Evolutionary conservation across 495 filamentous ascomycete species (phyloP).

Genomic region (Hypoxylon intermedium): DNA sequence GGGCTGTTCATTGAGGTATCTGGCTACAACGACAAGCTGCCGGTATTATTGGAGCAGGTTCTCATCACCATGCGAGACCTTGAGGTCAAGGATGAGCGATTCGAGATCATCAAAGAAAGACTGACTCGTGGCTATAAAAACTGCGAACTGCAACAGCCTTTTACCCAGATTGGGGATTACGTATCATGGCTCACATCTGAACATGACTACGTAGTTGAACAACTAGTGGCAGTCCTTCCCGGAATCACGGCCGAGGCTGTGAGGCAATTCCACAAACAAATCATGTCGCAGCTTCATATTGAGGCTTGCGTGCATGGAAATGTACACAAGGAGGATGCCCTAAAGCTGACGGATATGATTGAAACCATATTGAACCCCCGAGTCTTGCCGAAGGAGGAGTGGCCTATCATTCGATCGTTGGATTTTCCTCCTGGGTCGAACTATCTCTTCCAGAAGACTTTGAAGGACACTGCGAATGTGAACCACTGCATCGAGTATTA

Average conservation of each 20-base stretch:
- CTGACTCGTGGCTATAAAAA: constrained; percentile 78
- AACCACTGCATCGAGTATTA: constrained; percentile 97
- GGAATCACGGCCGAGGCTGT: constrained; percentile 77
- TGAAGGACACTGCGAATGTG: constrained; percentile 90
- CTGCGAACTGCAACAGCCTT: constrained; percentile 85
- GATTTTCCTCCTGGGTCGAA: constrained; percentile 80
- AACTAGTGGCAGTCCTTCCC: constrained; percentile 78
- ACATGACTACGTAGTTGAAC: constrained; percentile 79
- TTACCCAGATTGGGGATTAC: constrained; percentile 87
- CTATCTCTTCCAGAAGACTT: constrained; percentile 76
- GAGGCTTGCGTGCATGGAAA: constrained; percentile 92
- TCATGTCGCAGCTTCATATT: constrained; percentile 84
- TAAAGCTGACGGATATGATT: constrained; percentile 82
- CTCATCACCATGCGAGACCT: constrained; percentile 85
- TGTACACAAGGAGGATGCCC: constrained; percentile 91
- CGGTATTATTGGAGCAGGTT: constrained; percentile 90
- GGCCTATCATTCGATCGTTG: constrained; percentile 77
- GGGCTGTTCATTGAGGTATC: constrained; percentile 82
- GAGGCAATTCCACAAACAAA: constrained; percentile 75
- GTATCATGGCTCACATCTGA: constrained; percentile 80
- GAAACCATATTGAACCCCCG: constrained; percentile 81
- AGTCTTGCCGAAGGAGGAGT: constrained; percentile 76
- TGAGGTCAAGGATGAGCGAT: constrained; percentile 80
- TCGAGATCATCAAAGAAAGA: constrained; percentile 90
- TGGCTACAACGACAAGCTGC: constrained; percentile 96